A percentile compares a stretch with the other conserved stretches of the same genome.
Conservation (phyloP, 495 filamentous ascomycete genomes). For the Trichoderma virens region DNA sequence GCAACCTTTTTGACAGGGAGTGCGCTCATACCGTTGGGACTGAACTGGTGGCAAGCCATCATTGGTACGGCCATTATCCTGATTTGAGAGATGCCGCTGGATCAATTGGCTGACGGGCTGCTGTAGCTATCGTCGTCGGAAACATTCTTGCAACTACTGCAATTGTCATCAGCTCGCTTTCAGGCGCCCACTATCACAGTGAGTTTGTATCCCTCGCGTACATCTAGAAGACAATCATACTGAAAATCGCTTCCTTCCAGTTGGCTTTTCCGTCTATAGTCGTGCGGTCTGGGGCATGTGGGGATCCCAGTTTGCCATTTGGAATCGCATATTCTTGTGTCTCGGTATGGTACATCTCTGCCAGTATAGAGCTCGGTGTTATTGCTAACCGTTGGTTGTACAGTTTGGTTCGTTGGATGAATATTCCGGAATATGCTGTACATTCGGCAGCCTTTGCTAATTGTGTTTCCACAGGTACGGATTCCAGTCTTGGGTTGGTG, state of each 20-base stretch:
- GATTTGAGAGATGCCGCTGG: constrained; percentile 12
- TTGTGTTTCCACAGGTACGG: constrained; percentile 17
- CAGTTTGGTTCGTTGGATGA: not conserved
- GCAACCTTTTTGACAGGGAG: constrained; percentile 22
- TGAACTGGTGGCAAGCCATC: constrained; percentile 25
- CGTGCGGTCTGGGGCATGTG: constrained; percentile 5
- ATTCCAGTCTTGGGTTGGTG: constrained; percentile 25
- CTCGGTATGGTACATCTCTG: not conserved
- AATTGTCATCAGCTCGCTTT: not conserved
- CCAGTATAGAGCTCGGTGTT: not conserved
- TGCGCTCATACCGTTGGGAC: constrained; percentile 21
- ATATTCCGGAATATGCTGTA: not conserved
- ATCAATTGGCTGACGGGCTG: not conserved
- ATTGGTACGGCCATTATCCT: constrained; percentile 16
- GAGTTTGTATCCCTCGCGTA: not conserved
- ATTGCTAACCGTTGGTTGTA: not conserved
- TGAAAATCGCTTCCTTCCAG: not conserved
- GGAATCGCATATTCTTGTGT: constrained; percentile 23
- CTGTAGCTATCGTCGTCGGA: not conserved
- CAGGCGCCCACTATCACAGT: constrained; percentile 4
- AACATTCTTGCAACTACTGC: not conserved
- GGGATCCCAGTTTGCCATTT: constrained; percentile 21
- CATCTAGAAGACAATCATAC: not conserved
- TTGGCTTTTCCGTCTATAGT: not conserved
- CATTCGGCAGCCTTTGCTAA: not conserved